Evolutionary conservation across 306 rosid genomes (phyloP).

Genomic region (Ammopiptanthus mongolicus): DNA sequence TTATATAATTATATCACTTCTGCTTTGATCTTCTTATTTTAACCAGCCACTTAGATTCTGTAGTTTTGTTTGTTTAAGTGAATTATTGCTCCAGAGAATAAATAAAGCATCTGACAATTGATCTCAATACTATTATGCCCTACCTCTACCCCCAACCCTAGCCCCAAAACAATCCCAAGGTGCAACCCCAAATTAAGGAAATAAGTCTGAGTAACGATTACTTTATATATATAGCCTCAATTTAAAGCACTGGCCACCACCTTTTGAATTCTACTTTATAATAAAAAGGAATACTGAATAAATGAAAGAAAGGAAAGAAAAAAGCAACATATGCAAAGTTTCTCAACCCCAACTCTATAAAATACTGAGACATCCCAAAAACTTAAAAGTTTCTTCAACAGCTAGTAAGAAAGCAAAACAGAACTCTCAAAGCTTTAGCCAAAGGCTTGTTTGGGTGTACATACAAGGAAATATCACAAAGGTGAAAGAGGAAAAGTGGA

Average conservation of each 20-base stretch:
- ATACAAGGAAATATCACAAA: constrained; percentile 45
- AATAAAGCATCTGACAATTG: constrained; percentile 36
- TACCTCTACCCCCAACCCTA: constrained; percentile 35
- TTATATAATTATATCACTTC: neutral
- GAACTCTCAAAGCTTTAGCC: constrained; percentile 46
- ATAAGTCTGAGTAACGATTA: constrained; percentile 29
- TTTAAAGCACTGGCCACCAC: constrained; percentile 44
- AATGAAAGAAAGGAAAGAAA: constrained; percentile 38
- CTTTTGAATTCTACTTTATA: constrained; percentile 58
- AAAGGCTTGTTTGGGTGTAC: constrained; percentile 56
- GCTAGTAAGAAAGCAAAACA: constrained; percentile 42
- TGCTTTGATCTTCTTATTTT: constrained; percentile 17
- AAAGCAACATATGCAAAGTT: constrained; percentile 51
- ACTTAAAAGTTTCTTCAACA: constrained; percentile 47
- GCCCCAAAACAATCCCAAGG: constrained; percentile 38
- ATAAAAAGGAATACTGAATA: constrained; percentile 44
- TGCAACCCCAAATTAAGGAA: constrained; percentile 56
- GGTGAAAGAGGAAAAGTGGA: constrained; percentile 40
- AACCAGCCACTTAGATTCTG: constrained; percentile 35
- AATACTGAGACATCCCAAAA: constrained; percentile 32
- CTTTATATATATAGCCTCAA: constrained; percentile 30
- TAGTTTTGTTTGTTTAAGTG: constrained; percentile 36
- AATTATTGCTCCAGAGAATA: constrained; percentile 45
- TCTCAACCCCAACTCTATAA: constrained; percentile 50
- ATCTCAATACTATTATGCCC: constrained; percentile 27